These are phyloP conservation scores for Gastrolobium villosum DNA, from an alignment of 306 rosid genomes.

Conservation along the genomic window DNA sequence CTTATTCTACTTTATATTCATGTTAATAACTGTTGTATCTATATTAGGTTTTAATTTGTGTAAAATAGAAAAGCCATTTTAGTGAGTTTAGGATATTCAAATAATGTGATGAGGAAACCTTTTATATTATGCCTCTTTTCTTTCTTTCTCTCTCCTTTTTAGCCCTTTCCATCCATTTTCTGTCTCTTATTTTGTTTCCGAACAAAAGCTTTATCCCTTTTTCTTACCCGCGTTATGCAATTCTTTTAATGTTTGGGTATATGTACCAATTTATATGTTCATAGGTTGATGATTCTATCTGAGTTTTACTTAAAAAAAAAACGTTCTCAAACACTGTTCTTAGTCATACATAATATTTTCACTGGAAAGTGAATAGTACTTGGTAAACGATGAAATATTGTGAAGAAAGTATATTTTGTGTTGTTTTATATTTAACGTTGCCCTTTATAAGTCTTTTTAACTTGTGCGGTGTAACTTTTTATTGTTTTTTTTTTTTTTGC, in stretches of 20 bases:
- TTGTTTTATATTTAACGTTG: no score
- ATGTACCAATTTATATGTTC: neutral
- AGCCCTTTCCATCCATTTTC: neutral
- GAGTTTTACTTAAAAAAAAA: neutral
- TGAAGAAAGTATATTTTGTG: no score
- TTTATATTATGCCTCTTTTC: neutral
- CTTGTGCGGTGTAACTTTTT: no score
- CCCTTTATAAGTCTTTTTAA: no score
- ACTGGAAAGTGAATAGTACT: no score
- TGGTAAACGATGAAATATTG: no score
- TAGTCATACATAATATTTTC: no score
- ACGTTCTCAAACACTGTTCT: no score
- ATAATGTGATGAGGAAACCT: constrained; percentile 20
- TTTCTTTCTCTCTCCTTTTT: neutral
- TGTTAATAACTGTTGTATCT: constrained; percentile 34
- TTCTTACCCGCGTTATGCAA: neutral
- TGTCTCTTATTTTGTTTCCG: neutral
- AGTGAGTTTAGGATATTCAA: constrained; percentile 20
- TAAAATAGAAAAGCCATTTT: constrained; percentile 25
- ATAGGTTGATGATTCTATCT: neutral
- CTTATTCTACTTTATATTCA: constrained; percentile 25
- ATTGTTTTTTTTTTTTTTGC: no score
- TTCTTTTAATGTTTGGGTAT: neutral
- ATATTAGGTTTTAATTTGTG: constrained; percentile 34
- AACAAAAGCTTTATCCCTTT: neutral